Evolutionary conservation across 148 eudicot genomes (phyloP), one percentile per base, ranked within the genome.

Genomic region (Amaranthus palmeri): DNA sequence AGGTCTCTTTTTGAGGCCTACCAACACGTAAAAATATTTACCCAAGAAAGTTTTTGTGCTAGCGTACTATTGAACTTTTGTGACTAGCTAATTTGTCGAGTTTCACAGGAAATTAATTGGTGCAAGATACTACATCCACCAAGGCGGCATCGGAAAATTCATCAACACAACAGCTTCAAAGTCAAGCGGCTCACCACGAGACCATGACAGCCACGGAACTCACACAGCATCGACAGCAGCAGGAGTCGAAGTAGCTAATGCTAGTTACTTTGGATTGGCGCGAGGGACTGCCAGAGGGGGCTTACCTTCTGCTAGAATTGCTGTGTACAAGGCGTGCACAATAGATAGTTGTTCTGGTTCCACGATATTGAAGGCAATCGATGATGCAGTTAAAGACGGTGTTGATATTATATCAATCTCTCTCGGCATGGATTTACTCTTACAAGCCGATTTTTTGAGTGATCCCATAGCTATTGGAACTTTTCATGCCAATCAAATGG

Each of bases 161-260:
- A 79, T 44, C 67, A 79, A 73, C 78, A 62, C 60, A 18, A 67
- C 57, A 40, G 50, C 63, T 70, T 52, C 48, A 15, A 61, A 18
- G 8, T 45, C 73, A 47, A 51, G 51, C 7, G 81, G 70, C 54
- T 79, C 95, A 25, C 81, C 95, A 41, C 79, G 95, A 62, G 95
- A 89, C 51, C 70, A 17, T 4, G 81, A 79, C 10, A 76, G 91
- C 55, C 95, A 89, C 53, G 95, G 95, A 10, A 89, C 89, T 9
- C 91, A 89, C 72, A 84, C 88, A n/a, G 74, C 95, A 44, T 89
- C 93, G 0, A 89, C 73, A 11, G 93, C 89, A 77, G 89, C 80
- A 4, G 95, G 95, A 4, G 69, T 74, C 41, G 36, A 45, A 7
- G 85, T 89, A 5, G 61, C 60, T 8, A 81, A 81, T 60, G 89